Evolutionary conservation across 2,329 filamentous ascomycete species (phyloP).

Genomic region (Simplicillium aogashimaense): DNA sequence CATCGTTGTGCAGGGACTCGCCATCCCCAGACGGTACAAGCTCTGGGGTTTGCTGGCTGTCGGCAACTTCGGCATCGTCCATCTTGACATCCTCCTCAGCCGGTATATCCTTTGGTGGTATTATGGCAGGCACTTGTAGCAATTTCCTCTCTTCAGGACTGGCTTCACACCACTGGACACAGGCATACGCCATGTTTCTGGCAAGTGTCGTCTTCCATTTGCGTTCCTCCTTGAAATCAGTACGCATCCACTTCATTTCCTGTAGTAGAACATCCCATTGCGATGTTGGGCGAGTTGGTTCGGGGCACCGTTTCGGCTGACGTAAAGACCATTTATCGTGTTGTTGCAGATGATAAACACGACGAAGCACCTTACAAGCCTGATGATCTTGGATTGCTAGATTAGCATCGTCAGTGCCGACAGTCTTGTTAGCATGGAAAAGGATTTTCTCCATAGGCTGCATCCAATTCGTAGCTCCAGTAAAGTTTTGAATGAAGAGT

Average conservation of each 20-base stretch:
- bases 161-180: conserved; percentile 69
- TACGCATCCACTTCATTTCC: conserved; percentile 97
- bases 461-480: conserved; percentile 47
- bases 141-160: conserved; percentile 50
- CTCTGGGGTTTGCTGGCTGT: conserved; percentile 54
- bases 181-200: conserved; percentile 70
- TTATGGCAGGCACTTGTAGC: conserved; percentile 56
- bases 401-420: conserved; percentile 77
- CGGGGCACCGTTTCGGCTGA: conserved; percentile 74
- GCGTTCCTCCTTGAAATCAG: conserved; percentile 85
- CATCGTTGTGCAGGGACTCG: conserved; percentile 39
- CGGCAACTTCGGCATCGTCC: conserved; percentile 19
- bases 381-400: conserved; percentile 78
- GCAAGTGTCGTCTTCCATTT: conserved; percentile 87
- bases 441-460: conserved; percentile 62
- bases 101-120: conserved; percentile 29
- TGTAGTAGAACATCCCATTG: conserved; percentile 82
- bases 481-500: conserved; percentile 49
- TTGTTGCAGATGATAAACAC: conserved; percentile 86
- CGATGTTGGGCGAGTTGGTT: conserved; percentile 65
- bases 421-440: conserved; percentile 75
- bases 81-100: conserved; percentile 20
- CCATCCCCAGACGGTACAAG: conserved; percentile 54
- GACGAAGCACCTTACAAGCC: conserved; percentile 74
- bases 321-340: conserved; percentile 87